Conservation (phyloP, 2,329 filamentous ascomycete species). For the Monilinia vaccinii-corymbosi region DNA sequence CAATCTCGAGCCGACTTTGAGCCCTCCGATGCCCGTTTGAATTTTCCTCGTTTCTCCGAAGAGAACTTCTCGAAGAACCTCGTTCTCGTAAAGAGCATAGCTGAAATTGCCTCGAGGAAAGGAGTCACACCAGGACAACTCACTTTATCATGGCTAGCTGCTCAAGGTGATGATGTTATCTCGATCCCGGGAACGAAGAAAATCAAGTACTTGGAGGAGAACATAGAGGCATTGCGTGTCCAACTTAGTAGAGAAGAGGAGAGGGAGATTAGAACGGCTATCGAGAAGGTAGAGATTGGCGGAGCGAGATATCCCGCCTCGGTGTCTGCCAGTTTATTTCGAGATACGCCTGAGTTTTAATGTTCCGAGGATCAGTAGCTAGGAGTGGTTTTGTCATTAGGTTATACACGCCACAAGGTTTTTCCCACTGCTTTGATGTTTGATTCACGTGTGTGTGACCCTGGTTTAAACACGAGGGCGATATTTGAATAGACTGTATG, state of each 20-base stretch:
- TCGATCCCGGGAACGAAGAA: conserved; percentile 47
- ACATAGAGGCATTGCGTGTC: conserved; percentile 18
- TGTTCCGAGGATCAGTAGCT: background rate
- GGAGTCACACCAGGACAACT: conserved; percentile 40
- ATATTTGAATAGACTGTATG: background rate
- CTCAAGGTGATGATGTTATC: conserved; percentile 42
- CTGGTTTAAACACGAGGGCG: too few relatives aligned
- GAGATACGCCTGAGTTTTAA: conserved; percentile 16
- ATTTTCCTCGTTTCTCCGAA: conserved; percentile 36
- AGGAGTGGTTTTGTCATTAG: background rate
- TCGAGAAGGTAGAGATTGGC: conserved; percentile 39
- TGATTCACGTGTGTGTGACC: background rate
- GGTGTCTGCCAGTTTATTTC: conserved; percentile 18
- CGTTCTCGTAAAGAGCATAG: conserved; percentile 36
- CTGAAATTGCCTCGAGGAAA: conserved; percentile 40
- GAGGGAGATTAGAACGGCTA: conserved; percentile 28
- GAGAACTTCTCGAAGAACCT: conserved; percentile 45
- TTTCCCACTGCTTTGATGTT: background rate
- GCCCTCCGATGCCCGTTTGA: conserved; percentile 38
- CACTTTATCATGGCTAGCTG: conserved; percentile 43
- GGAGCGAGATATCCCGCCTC: conserved; percentile 39
- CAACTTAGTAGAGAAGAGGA: conserved; percentile 14
- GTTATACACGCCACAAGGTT: background rate
- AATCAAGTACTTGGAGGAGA: conserved; percentile 34
- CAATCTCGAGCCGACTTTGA: conserved; percentile 38